Percentiles rank a stretch among this genome's conserved stretches.
Conservation (phyloP, 2,329 filamentous ascomycete species). For the Alternaria brassicicola region DNA sequence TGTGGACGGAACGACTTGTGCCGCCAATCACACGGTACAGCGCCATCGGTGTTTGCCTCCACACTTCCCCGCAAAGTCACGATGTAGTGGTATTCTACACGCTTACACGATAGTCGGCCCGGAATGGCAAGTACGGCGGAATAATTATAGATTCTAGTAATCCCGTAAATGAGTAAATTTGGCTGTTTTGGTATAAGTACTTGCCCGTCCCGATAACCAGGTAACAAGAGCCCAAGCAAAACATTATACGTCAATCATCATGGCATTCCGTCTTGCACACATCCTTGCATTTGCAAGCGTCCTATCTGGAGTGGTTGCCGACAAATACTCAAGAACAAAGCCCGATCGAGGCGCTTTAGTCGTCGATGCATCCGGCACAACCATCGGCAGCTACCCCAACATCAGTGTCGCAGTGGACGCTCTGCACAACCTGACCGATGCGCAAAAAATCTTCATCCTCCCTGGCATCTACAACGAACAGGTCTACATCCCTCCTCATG, state of each 20-base stretch:
- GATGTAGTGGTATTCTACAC: not conserved
- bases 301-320: not conserved
- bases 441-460: constrained; percentile 61
- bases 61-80: constrained; percentile 10
- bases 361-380: constrained; percentile 23
- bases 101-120: not conserved
- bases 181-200: constrained; percentile 3
- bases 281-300: not conserved
- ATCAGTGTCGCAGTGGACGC: constrained; percentile 24
- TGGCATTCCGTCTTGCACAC: not conserved
- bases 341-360: constrained; percentile 23
- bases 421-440: constrained; percentile 15
- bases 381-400: constrained; percentile 20
- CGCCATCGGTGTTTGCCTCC: not conserved
- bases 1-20: constrained; percentile 6
- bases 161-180: not conserved
- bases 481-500: constrained; percentile 57
- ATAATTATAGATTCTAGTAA: constrained; percentile 4
- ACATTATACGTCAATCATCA: not conserved
- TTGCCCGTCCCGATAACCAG: not conserved
- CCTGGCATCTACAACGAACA: constrained; percentile 64
- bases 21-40: constrained; percentile 15
- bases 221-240: not conserved
- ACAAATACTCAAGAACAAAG: constrained; percentile 18
- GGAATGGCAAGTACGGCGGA: not conserved